phyloP scores from a whole-genome alignment of 768 basidiomycete genomes.

The Boletellus ananas region DNA sequence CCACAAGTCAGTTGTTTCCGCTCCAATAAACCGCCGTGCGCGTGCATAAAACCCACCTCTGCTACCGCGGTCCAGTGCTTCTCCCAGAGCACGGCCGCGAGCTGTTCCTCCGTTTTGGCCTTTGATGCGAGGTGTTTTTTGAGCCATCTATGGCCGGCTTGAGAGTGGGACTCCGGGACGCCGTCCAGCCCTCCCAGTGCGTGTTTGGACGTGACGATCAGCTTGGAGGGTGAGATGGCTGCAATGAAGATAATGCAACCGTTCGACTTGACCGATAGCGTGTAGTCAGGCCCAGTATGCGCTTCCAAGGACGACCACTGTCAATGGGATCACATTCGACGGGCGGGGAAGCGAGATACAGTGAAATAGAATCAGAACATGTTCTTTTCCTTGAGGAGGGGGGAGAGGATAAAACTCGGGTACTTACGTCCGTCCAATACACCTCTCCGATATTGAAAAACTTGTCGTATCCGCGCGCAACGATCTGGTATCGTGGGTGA shows the following conservation, averaged over 20 bases:
- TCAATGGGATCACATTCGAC: neutral
- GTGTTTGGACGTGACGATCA: slow-evolving; percentile 92
- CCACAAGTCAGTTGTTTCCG: too few relatives aligned
- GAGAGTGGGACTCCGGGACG: slow-evolving; percentile 60
- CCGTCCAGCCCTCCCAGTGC: slow-evolving; percentile 61
- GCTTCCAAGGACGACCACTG: slow-evolving; percentile 75
- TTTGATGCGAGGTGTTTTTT: slow-evolving; percentile 49
- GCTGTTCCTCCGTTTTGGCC: slow-evolving; percentile 65
- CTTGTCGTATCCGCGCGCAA: slow-evolving; percentile 94
- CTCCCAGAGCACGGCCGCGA: slow-evolving; percentile 74
- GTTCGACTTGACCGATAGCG: slow-evolving; percentile 88
- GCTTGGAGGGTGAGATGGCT: slow-evolving; percentile 67
- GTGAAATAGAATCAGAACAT: neutral
- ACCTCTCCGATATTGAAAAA: slow-evolving; percentile 99
- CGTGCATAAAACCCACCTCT: slow-evolving; percentile 55
- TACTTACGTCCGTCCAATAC: slow-evolving; percentile 87
- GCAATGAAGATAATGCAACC: slow-evolving; percentile 97
- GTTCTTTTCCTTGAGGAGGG: too few relatives aligned
- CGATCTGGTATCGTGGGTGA: slow-evolving; percentile 53
- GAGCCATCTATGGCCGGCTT: slow-evolving; percentile 84
- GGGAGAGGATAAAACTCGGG: too few relatives aligned
- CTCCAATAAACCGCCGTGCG: too few relatives aligned
- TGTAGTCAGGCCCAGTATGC: slow-evolving; percentile 75
- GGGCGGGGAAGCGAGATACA: neutral
- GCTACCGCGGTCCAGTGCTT: slow-evolving; percentile 87